phyloP scores from a whole-genome alignment of 139 green algal species.

The Chlamydomonas sp. region DNA sequence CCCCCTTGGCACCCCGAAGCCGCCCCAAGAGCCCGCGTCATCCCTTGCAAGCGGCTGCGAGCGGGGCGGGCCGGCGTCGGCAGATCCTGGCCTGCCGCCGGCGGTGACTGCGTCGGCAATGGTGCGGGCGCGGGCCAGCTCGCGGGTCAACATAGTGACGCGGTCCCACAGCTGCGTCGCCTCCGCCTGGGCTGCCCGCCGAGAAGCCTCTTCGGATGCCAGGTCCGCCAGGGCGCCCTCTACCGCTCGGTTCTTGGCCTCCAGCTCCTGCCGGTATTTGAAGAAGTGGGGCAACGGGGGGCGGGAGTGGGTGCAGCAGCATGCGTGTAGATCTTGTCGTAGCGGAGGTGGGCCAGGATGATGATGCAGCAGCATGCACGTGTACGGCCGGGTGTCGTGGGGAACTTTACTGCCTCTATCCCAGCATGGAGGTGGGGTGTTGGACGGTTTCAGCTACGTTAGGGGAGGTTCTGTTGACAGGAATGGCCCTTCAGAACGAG shows the following conservation, averaged over 20 bases:
- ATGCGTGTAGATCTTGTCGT: not conserved
- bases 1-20: too few relatives aligned
- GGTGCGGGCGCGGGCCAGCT: not conserved
- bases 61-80: too few relatives aligned
- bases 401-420: too few relatives aligned
- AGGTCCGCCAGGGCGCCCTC: not conserved
- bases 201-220: not conserved
- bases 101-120: not conserved
- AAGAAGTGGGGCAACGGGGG: not conserved
- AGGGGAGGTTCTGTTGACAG: too few relatives aligned
- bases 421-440: too few relatives aligned
- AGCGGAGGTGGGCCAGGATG: not conserved
- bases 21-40: too few relatives aligned
- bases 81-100: not conserved
- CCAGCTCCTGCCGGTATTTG: slow-evolving; percentile 13
- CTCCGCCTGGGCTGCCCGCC: not conserved
- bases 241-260: not conserved
- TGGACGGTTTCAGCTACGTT: too few relatives aligned
- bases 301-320: not conserved
- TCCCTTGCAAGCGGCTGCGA: too few relatives aligned
- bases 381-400: too few relatives aligned
- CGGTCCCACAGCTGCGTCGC: not conserved
- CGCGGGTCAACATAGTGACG: not conserved
- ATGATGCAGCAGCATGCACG: too few relatives aligned
- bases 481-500: too few relatives aligned